Evolutionary conservation across 441 rosid genomes (phyloP).

Genomic region (Aleurites moluccanus): DNA sequence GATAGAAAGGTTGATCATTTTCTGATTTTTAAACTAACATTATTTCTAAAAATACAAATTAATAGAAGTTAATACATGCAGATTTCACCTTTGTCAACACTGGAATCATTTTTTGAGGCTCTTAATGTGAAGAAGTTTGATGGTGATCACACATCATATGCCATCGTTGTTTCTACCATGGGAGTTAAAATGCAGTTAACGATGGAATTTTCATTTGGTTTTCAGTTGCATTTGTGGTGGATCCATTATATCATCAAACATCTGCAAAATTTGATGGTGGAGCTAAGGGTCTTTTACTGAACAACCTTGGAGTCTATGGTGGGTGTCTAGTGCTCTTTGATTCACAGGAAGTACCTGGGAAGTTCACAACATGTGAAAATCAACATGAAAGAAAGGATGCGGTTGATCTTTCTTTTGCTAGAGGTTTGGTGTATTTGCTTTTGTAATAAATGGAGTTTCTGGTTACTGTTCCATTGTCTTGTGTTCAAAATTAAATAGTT

Average conservation of each 20-base stretch:
- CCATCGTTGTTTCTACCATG: constrained; percentile 16
- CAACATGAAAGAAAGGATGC: constrained; percentile 49
- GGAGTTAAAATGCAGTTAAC: constrained; percentile 22
- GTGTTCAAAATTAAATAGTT: background rate
- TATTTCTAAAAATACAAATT: constrained; percentile 22
- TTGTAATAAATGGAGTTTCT: constrained; percentile 2
- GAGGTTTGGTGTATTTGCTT: constrained; percentile 46
- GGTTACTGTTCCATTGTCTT: background rate
- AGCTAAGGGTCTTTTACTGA: constrained; percentile 83
- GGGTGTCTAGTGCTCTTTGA: constrained; percentile 91
- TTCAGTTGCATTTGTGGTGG: constrained; percentile 91
- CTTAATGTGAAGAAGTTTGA: constrained; percentile 90
- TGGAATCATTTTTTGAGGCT: constrained; percentile 80
- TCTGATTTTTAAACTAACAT: constrained; percentile 13
- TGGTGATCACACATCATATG: constrained; percentile 46
- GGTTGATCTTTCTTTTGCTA: constrained; percentile 72
- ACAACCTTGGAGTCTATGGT: constrained; percentile 88
- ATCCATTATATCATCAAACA: constrained; percentile 95
- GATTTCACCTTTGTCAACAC: constrained; percentile 77
- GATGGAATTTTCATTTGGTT: constrained; percentile 25
- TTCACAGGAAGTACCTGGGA: constrained; percentile 86
- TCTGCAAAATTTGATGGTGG: constrained; percentile 99
- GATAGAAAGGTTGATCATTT: constrained; percentile 61
- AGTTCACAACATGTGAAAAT: constrained; percentile 44
- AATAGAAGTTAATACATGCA: constrained; percentile 41